phyloP scores from a whole-genome alignment of 352 stramenopile genomes.

The Pythium brachiatum region DNA sequence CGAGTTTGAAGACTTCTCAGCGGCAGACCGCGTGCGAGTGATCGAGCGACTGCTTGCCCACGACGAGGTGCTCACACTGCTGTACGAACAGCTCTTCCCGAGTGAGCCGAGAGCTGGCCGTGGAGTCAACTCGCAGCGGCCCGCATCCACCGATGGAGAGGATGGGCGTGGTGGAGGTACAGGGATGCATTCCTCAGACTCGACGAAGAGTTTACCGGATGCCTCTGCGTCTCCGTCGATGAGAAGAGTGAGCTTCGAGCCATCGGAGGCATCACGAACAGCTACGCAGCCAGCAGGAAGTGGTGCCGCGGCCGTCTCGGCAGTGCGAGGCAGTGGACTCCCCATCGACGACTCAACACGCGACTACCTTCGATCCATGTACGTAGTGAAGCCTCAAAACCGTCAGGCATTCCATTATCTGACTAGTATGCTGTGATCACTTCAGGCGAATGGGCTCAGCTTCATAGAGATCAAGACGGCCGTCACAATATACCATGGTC shows the following conservation, averaged over 20 bases:
- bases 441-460: conserved; percentile 14
- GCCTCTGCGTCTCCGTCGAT: not conserved
- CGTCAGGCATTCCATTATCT: not conserved
- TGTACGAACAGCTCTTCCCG: conserved; percentile 80
- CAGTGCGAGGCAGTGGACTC: conserved; percentile 15
- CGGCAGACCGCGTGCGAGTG: conserved; percentile 60
- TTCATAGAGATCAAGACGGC: conserved; percentile 9
- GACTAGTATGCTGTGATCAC: not conserved
- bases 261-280: not conserved
- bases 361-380: conserved; percentile 31
- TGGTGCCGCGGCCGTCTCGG: conserved; percentile 21
- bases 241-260: conserved; percentile 21
- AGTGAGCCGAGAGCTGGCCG: not conserved
- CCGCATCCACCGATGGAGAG: conserved; percentile 14
- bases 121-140: conserved; percentile 4
- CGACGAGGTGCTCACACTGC: conserved; percentile 71
- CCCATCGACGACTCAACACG: conserved; percentile 27
- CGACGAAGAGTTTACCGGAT: conserved; percentile 24
- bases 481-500: not conserved
- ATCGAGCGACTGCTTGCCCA: conserved; percentile 77
- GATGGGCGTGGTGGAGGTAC: not conserved
- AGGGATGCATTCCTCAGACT: conserved; percentile 17
- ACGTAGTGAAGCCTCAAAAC: not conserved
- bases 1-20: conserved; percentile 71
- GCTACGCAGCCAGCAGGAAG: conserved; percentile 22